Percentiles rank a stretch among this genome's conserved stretches.
Conservation (phyloP, 208 protist genomes). For the Acanthamoeba polyphaga region DNA sequence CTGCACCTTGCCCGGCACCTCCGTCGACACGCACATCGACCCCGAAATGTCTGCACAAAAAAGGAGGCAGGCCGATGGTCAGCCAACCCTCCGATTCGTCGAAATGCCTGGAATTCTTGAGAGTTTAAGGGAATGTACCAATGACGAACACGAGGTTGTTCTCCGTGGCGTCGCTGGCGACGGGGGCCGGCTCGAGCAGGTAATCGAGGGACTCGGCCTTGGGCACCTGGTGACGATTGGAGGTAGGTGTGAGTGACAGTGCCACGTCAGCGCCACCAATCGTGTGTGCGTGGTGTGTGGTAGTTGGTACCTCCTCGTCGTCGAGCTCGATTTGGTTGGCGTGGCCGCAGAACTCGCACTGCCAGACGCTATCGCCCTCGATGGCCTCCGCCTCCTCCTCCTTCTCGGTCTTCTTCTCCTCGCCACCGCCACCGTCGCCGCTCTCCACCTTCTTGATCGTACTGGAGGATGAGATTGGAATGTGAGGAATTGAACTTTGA, state of each 20-base stretch:
- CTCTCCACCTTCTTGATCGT: background rate
- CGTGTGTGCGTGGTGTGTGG: no score
- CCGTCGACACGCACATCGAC: constrained; percentile 86
- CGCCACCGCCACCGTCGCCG: background rate
- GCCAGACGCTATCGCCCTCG: constrained; percentile 17
- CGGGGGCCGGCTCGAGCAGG: constrained; percentile 72
- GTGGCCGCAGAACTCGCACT: constrained; percentile 83
- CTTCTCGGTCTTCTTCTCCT: background rate
- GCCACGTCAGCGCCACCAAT: background rate
- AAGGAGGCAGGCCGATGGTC: background rate
- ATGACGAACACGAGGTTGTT: constrained; percentile 7
- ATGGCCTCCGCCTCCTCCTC: constrained; percentile 18
- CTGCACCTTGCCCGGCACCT: constrained; percentile 65
- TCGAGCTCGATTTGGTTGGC: constrained; percentile 75
- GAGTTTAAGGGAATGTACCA: background rate
- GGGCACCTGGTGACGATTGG: constrained; percentile 59
- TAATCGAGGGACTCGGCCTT: constrained; percentile 78
- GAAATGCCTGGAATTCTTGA: no score
- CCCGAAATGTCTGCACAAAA: constrained; percentile 82
- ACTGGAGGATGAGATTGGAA: background rate
- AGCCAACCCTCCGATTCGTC: background rate
- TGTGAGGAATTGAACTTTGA: background rate
- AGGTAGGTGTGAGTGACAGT: no score
- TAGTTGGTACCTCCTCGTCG: constrained; percentile 37
- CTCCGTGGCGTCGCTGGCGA: background rate